phyloP scores from a whole-genome alignment of 495 filamentous ascomycete genomes.

The Lepidopterella palustris region DNA sequence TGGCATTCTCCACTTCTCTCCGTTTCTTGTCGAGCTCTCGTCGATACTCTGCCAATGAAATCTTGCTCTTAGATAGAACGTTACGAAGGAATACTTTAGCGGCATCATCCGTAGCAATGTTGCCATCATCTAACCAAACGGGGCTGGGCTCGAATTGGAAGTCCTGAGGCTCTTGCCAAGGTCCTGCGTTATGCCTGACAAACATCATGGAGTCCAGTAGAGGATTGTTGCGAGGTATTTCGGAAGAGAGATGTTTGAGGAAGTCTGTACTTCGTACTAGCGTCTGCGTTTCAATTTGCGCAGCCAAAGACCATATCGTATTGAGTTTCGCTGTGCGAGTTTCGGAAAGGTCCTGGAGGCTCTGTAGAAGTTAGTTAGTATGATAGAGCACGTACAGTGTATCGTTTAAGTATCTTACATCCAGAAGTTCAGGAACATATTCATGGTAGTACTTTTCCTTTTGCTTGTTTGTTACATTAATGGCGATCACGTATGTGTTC shows the following conservation, averaged over 20 bases:
- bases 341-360: conserved; percentile 84
- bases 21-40: conserved; percentile 77
- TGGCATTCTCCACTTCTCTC: conserved; percentile 70
- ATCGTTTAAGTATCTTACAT: conserved; percentile 50
- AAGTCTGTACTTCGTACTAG: conserved; percentile 65
- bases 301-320: conserved; percentile 71
- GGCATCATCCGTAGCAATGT: conserved; percentile 72
- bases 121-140: conserved; percentile 90
- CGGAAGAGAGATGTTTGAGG: conserved; percentile 61
- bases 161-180: conserved; percentile 74
- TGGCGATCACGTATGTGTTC: conserved; percentile 92
- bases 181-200: conserved; percentile 76
- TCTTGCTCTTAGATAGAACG: conserved; percentile 81
- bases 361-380: conserved; percentile 39
- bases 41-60: conserved; percentile 67
- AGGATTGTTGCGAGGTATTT: conserved; percentile 85
- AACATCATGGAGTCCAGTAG: conserved; percentile 96
- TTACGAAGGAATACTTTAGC: conserved; percentile 91
- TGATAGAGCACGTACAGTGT: conserved; percentile 1
- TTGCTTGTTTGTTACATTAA: conserved; percentile 93
- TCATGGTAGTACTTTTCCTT: conserved; percentile 96
- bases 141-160: conserved; percentile 90
- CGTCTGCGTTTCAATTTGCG: conserved; percentile 67
- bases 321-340: conserved; percentile 79
- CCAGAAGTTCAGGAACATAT: conserved; percentile 88